Base-by-base conservation (phyloP, 2,329 filamentous ascomycete species). In the Colletotrichum sansevieriae region DNA sequence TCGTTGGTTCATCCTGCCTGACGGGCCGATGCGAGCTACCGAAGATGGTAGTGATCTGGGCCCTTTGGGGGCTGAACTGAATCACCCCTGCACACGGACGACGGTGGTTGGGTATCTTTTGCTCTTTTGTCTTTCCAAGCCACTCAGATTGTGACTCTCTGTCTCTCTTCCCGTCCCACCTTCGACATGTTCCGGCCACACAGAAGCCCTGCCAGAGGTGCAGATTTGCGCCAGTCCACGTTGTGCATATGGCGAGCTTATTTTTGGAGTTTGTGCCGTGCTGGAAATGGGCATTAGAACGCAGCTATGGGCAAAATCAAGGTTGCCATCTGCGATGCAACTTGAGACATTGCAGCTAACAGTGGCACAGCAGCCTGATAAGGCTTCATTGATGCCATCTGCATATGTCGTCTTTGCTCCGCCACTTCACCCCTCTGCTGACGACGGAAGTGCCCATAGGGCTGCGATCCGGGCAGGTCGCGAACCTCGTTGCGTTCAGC, bases 391-490 rank as follows among this genome's bases (percentile, higher is more conserved):
- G 25, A 9, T 57, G 18, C 33, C n/a, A 46, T 39, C 39, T 64
- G 35, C 37, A 22, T 52, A 54, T 20, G 22, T 25, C 12, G 47
- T 10, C 25, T 25, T 29, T 39, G 20, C 52, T 41, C 55, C 47
- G 22, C 55, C 47, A 13, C 37, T 15, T 22, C n/a, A 25, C 54
- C 13, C 20, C 15, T 20, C 12, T 13, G 13, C 20, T 33, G 49
- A 54, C n/a, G 29, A 18, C 6, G 18, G 4, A 25, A 15, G 41
- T 25, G 44, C n/a, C 29, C 8, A n/a, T 25, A 41, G 13, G 49
- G 56, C 41, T 61, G 63, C 55, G 49, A 69, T 66, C 51, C 35
- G 55, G 49, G 56, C 55, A 69, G 66, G 35, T 66, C 49, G 25
- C 46, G 15, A 46, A 51, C 41, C 35, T 41, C 49, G 25, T 44